Base-by-base conservation (phyloP, 139 green algal species). In the Mesotaenium endlicherianum region DNA sequence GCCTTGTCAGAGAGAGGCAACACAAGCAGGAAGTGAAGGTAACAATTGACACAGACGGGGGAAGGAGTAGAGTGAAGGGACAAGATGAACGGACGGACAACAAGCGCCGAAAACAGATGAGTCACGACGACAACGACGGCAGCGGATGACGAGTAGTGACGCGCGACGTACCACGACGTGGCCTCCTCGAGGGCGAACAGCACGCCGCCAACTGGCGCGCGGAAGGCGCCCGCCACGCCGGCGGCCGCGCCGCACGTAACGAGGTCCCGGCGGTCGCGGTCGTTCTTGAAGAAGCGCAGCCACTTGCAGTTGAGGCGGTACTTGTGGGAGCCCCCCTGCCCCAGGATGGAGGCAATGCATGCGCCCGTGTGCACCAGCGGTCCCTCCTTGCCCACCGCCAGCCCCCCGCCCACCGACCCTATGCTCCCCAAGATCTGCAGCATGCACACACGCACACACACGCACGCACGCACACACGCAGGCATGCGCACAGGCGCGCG, bases 101-200 rank as follows among this genome's bases (percentile, higher is more conserved):
- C 26, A 64, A 26, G 26, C 26, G 53, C 20, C 26, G 53, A 64
- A 26, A 64, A 64, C 26, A 64, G 53, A 64, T 64, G 53, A 64
- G 53, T 34, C 20, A 64, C 26, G 26, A 26, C 20, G 53, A 64
- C 20, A 26, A 64, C 26, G 53, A 64, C 26, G 53, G 26, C 26
- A 64, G 26, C 26, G 26, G 53, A 64, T 20, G 53, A 64, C 26
- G 53, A 64, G 53, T 34, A 26, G 26, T 20, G 26, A 64, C 53
- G 26, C 26, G 20, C 26, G 26, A 64, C 75, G 4, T 79, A 86
- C 80, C 80, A 86, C 11, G 82, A 92, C 1, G 91, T 92, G 80
- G 90, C 91, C 86, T 96, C 93, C 81, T 97, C 94, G 36, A 97
- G 86, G 3, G 93, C 93, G 89, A 97, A 97, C 64, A 97, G 87